These are phyloP conservation scores for Diatrype stigma DNA, from an alignment of 2,329 filamentous ascomycete species.

Conservation along the genomic window DNA sequence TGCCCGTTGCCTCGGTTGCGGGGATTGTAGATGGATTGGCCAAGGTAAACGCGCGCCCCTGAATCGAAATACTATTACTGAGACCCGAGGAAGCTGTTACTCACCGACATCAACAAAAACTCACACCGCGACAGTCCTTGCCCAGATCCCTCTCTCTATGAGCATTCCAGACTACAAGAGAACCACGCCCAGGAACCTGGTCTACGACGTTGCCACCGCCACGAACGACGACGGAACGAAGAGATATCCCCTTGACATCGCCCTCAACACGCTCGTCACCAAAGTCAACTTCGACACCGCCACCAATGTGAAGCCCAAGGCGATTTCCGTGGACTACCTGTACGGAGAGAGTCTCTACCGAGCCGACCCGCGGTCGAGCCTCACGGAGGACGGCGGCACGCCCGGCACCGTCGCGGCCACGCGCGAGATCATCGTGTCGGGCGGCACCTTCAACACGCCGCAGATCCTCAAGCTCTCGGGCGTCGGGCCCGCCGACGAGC, in stretches of 20 bases:
- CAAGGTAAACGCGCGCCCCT: no score
- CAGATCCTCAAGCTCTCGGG: constrained; percentile 34
- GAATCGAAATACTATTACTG: no score
- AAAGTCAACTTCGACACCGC: background rate
- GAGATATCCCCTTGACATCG: constrained; percentile 1
- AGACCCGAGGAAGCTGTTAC: no score
- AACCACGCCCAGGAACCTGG: background rate
- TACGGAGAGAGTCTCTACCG: constrained; percentile 7
- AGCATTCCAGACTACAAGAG: background rate
- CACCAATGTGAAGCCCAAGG: constrained; percentile 2
- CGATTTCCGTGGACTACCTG: constrained; percentile 6
- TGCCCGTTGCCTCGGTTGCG: no score
- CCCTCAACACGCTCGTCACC: background rate
- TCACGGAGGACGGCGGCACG: background rate
- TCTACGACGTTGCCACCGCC: background rate
- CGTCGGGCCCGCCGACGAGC: constrained; percentile 28
- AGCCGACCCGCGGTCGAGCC: constrained; percentile 5
- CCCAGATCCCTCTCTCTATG: background rate
- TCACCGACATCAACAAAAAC: constrained; percentile 39
- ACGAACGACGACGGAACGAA: background rate
- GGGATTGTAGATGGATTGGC: no score
- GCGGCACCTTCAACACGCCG: constrained; percentile 32
- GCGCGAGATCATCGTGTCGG: constrained; percentile 7
- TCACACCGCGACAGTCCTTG: constrained; percentile 2
- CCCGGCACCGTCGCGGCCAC: constrained; percentile 2